Percentiles rank a stretch among this genome's conserved stretches.
Evolutionary conservation across 192 early-diverging fungal genomes (phyloP).

Genomic region (Dissophora ornata): DNA sequence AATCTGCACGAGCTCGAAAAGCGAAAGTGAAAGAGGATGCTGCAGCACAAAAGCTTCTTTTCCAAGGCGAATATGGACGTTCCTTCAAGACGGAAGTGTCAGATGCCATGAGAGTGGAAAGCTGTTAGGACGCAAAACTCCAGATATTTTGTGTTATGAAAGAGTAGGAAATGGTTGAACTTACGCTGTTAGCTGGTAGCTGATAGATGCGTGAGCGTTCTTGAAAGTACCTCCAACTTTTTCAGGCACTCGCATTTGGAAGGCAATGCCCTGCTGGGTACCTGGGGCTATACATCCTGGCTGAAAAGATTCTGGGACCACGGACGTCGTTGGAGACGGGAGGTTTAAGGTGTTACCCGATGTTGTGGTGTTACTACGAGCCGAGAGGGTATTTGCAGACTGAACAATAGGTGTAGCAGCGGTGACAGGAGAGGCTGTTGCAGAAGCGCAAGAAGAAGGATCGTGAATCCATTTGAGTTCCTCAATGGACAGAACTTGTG

Average conservation of each 20-base stretch:
- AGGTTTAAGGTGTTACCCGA: not conserved
- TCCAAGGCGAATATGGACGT: constrained; percentile 36
- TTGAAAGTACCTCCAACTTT: constrained; percentile 37
- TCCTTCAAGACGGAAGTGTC: not conserved
- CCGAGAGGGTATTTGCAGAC: no score
- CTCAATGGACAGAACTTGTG: constrained; percentile 16
- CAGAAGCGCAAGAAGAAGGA: constrained; percentile 1
- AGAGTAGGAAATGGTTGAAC: not conserved
- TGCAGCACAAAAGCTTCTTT: constrained; percentile 34
- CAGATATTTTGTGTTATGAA: no score
- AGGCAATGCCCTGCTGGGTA: constrained; percentile 31
- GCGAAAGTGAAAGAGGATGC: constrained; percentile 27
- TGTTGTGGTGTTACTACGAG: not conserved
- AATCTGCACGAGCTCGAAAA: constrained; percentile 50
- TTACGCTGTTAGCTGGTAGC: constrained; percentile 45
- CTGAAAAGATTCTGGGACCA: not conserved
- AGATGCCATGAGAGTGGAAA: not conserved
- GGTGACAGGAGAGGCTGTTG: not conserved
- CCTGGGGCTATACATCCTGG: constrained; percentile 32
- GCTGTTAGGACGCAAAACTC: no score
- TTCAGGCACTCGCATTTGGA: constrained; percentile 45
- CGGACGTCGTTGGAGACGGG: not conserved
- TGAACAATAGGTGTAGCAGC: no score
- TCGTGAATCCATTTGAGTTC: constrained; percentile 31
- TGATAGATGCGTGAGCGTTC: constrained; percentile 43